Percentiles rank a stretch among this genome's conserved stretches.
These are phyloP conservation scores for Leptosphaerulina australis DNA, from an alignment of 2,329 filamentous ascomycete species.

Conservation along the genomic window DNA sequence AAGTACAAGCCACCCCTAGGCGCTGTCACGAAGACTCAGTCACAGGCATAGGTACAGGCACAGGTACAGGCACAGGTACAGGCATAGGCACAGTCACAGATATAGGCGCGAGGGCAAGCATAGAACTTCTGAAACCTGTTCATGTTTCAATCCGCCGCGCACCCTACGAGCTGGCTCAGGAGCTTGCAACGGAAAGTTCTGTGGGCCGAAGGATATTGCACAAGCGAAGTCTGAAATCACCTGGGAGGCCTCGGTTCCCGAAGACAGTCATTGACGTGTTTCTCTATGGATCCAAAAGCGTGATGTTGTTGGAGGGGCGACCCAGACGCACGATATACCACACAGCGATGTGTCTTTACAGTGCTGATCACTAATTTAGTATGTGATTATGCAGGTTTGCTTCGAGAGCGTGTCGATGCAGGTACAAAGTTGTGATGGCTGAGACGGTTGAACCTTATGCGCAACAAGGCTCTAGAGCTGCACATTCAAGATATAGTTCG, in stretches of 20 bases:
- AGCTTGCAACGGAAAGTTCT: neutral
- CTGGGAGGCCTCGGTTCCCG: too few relatives aligned
- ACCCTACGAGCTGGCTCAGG: neutral
- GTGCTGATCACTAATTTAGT: neutral
- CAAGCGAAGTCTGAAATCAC: neutral
- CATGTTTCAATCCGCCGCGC: too few relatives aligned
- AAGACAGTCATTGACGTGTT: too few relatives aligned
- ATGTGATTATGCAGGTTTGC: neutral
- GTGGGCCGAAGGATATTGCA: too few relatives aligned
- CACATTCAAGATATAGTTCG: neutral
- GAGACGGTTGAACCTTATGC: neutral
- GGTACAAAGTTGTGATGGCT: neutral
- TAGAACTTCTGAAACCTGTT: constrained; percentile 27
- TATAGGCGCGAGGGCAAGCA: constrained; percentile 9
- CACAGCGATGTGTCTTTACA: neutral
- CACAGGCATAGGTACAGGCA: constrained; percentile 14
- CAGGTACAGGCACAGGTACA: constrained; percentile 11
- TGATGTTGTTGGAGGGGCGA: too few relatives aligned
- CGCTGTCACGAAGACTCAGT: constrained; percentile 16
- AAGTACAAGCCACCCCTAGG: constrained; percentile 51
- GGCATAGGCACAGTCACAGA: constrained; percentile 17
- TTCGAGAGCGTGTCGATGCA: neutral
- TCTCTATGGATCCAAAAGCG: too few relatives aligned
- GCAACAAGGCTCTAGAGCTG: neutral
- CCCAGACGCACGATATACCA: neutral